A percentile compares a stretch with the other conserved stretches of the same genome.
Evolutionary conservation across 345 rosid species (phyloP).

Genomic region (Cardiospermum halicacabum): DNA sequence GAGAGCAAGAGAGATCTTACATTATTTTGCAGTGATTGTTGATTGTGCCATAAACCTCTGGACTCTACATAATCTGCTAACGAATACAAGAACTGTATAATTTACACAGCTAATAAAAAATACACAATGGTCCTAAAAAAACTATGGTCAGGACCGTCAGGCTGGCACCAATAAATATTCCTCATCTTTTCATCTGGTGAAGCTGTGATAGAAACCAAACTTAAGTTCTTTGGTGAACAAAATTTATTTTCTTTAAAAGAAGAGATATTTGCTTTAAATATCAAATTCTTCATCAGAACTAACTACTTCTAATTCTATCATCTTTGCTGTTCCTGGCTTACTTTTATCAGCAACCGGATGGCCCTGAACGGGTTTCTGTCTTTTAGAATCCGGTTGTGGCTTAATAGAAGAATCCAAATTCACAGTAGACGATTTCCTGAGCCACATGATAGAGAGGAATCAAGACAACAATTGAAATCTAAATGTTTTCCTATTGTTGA

Average conservation of each 20-base stretch:
- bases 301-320: constrained; percentile 62
- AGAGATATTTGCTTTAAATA: not conserved
- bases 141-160: not conserved
- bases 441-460: constrained; percentile 1
- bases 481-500: not conserved
- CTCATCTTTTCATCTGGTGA: not conserved
- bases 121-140: not conserved
- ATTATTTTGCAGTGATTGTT: not conserved
- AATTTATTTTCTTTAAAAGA: not conserved
- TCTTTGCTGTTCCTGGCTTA: constrained; percentile 34
- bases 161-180: not conserved
- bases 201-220: not conserved
- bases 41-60: not conserved
- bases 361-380: constrained; percentile 34
- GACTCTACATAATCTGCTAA: not conserved
- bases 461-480: constrained; percentile 7
- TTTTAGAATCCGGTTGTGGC: constrained; percentile 36
- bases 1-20: not conserved
- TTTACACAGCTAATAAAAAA: not conserved
- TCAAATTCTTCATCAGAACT: constrained; percentile 69
- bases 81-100: not conserved
- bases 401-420: constrained; percentile 29
- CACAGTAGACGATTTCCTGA: constrained; percentile 51
- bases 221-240: not conserved
- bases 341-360: constrained; percentile 21